phyloP scores from a whole-genome alignment of 2,329 filamentous ascomycete genomes.

The Byssoonygena ceratinophila region DNA sequence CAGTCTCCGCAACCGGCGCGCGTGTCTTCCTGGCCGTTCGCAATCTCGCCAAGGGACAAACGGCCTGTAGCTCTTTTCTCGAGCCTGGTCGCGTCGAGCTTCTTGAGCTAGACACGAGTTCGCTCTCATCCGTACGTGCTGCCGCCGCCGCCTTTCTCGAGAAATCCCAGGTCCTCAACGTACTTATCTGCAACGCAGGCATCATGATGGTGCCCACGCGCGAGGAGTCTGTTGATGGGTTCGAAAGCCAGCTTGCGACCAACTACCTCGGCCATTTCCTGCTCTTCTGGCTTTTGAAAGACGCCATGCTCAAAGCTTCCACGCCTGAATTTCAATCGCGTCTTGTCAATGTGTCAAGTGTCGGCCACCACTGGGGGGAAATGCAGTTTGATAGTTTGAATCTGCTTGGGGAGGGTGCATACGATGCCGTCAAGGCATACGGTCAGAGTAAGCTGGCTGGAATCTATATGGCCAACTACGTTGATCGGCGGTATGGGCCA shows the following conservation, averaged over 20 bases:
- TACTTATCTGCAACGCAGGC: slow-evolving; percentile 38
- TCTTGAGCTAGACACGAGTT: slow-evolving; percentile 29
- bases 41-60: slow-evolving; percentile 25
- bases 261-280: slow-evolving; percentile 48
- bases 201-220: slow-evolving; percentile 1
- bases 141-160: slow-evolving; percentile 23
- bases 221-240: slow-evolving; percentile 14
- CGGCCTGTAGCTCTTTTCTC: slow-evolving; percentile 22
- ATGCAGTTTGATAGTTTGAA: slow-evolving; percentile 34
- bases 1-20: slow-evolving; percentile 28
- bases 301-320: neutral
- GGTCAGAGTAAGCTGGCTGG: slow-evolving; percentile 44
- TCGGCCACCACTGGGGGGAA: slow-evolving; percentile 32
- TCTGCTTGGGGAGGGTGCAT: slow-evolving; percentile 26
- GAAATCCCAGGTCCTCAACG: slow-evolving; percentile 27
- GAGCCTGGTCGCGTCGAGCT: slow-evolving; percentile 18
- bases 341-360: slow-evolving; percentile 39
- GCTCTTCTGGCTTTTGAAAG: slow-evolving; percentile 42
- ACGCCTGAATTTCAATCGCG: slow-evolving; percentile 36
- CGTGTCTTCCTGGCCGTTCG: slow-evolving; percentile 35
- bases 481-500: slow-evolving; percentile 41
- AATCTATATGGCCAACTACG: slow-evolving; percentile 43
- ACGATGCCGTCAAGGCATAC: slow-evolving; percentile 35
- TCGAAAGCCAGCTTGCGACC: slow-evolving; percentile 44
- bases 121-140: slow-evolving; percentile 23